Evolutionary conservation across 805 yeast species (phyloP).

Genomic region (Candida chilensis): DNA sequence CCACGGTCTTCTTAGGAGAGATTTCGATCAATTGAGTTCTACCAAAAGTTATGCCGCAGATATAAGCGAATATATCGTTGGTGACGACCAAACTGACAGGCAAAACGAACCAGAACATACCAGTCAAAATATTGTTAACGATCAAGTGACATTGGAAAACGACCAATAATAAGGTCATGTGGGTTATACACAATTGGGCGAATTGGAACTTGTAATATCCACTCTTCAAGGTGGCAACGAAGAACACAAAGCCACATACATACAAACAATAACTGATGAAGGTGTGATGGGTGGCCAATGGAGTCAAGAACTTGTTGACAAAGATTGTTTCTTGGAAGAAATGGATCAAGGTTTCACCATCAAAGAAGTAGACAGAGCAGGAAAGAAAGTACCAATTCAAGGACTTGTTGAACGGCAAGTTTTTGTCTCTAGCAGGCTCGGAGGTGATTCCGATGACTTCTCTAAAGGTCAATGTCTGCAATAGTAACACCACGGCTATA

Average conservation of each 20-base stretch:
- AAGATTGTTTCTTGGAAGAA: slow-evolving; percentile 45
- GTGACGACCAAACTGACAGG: slow-evolving; percentile 90
- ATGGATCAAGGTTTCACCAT: slow-evolving; percentile 72
- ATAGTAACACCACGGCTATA: slow-evolving; percentile 56
- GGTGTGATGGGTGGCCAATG: slow-evolving; percentile 70
- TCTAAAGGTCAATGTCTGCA: slow-evolving; percentile 79
- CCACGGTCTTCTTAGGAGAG: slow-evolving; percentile 95
- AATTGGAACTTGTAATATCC: slow-evolving; percentile 89
- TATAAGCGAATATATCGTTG: slow-evolving; percentile 92
- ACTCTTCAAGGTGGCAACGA: slow-evolving; percentile 81
- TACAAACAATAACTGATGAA: slow-evolving; percentile 79
- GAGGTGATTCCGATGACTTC: slow-evolving; percentile 85
- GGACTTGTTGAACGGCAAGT: slow-evolving; percentile 73
- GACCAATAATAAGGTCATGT: slow-evolving; percentile 83
- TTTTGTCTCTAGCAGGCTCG: slow-evolving; percentile 75
- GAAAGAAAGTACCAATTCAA: slow-evolving; percentile 88
- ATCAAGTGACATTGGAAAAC: slow-evolving; percentile 93
- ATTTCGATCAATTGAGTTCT: slow-evolving; percentile 85
- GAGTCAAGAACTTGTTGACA: slow-evolving; percentile 41
- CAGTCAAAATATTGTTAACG: slow-evolving; percentile 80
- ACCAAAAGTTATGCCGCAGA: slow-evolving; percentile 96
- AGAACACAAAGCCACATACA: slow-evolving; percentile 80
- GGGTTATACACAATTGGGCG: slow-evolving; percentile 88
- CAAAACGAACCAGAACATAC: slow-evolving; percentile 88
- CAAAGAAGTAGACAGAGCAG: slow-evolving; percentile 82